phyloP scores from a whole-genome alignment of 2,329 filamentous ascomycete species.

The Pyricularia sp. region DNA sequence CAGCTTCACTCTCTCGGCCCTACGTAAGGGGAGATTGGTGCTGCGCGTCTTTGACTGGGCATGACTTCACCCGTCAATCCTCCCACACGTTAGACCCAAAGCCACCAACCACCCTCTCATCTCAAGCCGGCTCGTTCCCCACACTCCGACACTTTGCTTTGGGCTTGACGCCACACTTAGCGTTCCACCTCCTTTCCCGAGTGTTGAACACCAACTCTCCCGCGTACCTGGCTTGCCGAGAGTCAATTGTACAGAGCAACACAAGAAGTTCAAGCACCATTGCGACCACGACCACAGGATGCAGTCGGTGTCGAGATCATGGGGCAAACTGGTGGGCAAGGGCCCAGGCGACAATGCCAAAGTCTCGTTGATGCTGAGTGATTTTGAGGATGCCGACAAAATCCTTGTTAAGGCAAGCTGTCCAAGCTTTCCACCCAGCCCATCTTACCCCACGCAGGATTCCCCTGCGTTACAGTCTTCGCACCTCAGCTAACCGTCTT shows the following conservation, averaged over 20 bases:
- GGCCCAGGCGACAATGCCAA: constrained; percentile 63
- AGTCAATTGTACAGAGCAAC: background rate
- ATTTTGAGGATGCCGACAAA: constrained; percentile 69
- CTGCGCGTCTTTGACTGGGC: background rate
- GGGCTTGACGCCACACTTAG: background rate
- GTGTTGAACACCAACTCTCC: background rate
- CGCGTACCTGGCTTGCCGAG: background rate
- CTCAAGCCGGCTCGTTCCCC: background rate
- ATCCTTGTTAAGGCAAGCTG: constrained; percentile 54
- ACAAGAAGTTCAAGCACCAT: background rate
- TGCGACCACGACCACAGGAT: constrained; percentile 26
- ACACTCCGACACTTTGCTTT: background rate
- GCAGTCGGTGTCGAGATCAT: constrained; percentile 61
- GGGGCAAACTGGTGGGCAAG: constrained; percentile 57
- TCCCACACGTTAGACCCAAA: background rate
- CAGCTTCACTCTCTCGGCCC: background rate
- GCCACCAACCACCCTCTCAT: background rate
- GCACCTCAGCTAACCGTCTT: constrained; percentile 6
- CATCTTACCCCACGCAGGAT: background rate
- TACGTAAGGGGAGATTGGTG: background rate
- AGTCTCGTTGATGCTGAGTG: constrained; percentile 59
- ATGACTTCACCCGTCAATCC: background rate
- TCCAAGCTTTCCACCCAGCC: background rate
- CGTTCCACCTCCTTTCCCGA: background rate
- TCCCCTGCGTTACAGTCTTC: constrained; percentile 1